Evolutionary conservation across 345 rosid genomes (phyloP).

Genomic region (Physaria fendleri): DNA sequence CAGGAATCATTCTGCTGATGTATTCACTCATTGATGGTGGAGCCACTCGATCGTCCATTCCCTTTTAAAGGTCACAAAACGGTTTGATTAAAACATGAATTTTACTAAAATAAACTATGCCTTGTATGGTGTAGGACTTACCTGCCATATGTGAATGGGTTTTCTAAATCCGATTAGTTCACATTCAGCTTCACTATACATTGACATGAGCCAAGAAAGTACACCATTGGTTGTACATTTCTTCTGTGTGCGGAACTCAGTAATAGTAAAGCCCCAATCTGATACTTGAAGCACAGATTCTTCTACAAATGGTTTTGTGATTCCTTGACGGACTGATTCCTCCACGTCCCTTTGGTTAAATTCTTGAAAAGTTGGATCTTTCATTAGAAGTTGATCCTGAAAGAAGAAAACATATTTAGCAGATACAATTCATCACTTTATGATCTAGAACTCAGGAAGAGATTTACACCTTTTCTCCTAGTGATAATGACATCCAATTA

Average conservation of each 20-base stretch:
- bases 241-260: constrained; percentile 60
- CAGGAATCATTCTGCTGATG: constrained; percentile 63
- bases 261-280: constrained; percentile 74
- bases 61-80: constrained; percentile 37
- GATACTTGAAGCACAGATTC: constrained; percentile 71
- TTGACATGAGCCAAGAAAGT: constrained; percentile 70
- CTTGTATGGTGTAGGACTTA: constrained; percentile 18
- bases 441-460: background rate
- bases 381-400: constrained; percentile 61
- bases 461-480: constrained; percentile 55
- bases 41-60: constrained; percentile 68
- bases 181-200: constrained; percentile 72
- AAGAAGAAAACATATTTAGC: constrained; percentile 15
- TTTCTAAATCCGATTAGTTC: constrained; percentile 62
- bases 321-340: constrained; percentile 82
- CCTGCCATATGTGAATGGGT: constrained; percentile 97
- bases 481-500: constrained; percentile 60
- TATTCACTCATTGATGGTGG: constrained; percentile 64
- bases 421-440: background rate
- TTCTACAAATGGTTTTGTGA: constrained; percentile 65
- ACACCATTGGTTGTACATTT: constrained; percentile 57
- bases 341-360: constrained; percentile 86
- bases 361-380: constrained; percentile 53
- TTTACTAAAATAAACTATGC: background rate
- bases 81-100: background rate